Evolutionary conservation across 78 protist species (phyloP).

Genomic region (Polysphondylium violaceum): DNA sequence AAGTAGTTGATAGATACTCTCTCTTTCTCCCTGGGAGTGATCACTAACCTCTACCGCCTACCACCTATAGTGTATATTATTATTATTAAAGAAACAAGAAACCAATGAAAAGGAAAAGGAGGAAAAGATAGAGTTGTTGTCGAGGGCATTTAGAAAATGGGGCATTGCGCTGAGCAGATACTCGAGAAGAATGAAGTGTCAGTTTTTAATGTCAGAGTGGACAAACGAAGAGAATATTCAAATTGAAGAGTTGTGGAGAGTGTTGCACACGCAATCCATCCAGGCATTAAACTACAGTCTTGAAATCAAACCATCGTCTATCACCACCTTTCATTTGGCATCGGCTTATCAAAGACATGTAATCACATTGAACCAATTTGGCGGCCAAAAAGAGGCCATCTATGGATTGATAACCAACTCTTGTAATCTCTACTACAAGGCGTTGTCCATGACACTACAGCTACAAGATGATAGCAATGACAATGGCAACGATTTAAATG

Average conservation of each 20-base stretch:
- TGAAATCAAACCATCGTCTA: constrained; percentile 26
- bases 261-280: constrained; percentile 45
- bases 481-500: not conserved
- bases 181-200: constrained; percentile 64
- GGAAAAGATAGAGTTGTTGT: constrained; percentile 1
- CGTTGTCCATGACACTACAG: not conserved
- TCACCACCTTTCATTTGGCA: constrained; percentile 53
- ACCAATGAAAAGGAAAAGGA: not conserved
- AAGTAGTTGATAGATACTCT: not conserved
- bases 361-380: constrained; percentile 66
- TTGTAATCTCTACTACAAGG: constrained; percentile 43
- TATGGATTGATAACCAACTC: constrained; percentile 33
- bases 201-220: constrained; percentile 78
- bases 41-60: too few species aligned
- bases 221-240: constrained; percentile 69
- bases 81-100: constrained; percentile 14
- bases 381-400: constrained; percentile 41
- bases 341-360: constrained; percentile 56
- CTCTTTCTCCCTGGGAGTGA: too few species aligned
- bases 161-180: constrained; percentile 74
- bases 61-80: not conserved
- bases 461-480: not conserved
- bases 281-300: constrained; percentile 44
- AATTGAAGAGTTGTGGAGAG: constrained; percentile 62
- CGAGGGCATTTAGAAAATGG: constrained; percentile 63